Evolutionary conservation across 768 basidiomycete genomes (phyloP).

Genomic region (Podaxis carcinomalis): DNA sequence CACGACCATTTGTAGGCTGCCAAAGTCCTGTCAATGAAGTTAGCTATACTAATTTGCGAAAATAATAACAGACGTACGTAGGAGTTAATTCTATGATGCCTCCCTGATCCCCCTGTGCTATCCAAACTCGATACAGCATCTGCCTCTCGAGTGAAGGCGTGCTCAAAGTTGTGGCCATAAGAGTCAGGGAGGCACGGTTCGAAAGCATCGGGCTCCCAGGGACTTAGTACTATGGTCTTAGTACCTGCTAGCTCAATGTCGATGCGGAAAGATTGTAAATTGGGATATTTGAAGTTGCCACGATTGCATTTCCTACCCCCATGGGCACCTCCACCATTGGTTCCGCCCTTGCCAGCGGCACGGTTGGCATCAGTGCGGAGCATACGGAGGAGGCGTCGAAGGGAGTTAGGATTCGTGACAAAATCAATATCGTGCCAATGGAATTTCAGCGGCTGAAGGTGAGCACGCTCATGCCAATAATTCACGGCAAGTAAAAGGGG

Average conservation of each 20-base stretch:
- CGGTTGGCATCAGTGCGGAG: conserved; percentile 16
- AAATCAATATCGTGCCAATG: conserved; percentile 33
- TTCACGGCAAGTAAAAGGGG: conserved; percentile 11
- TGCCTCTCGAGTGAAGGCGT: conserved; percentile 31
- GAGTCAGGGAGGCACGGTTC: conserved; percentile 24
- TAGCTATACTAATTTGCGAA: background rate
- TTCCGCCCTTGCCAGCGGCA: conserved; percentile 16
- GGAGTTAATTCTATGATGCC: conserved; percentile 50
- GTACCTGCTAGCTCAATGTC: conserved; percentile 53
- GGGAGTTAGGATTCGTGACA: conserved; percentile 54
- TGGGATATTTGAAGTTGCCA: background rate
- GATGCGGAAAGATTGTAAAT: conserved; percentile 43
- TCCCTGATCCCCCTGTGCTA: conserved; percentile 35
- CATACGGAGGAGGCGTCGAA: conserved; percentile 58
- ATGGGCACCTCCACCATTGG: background rate
- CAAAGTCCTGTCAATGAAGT: conserved; percentile 12
- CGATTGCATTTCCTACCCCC: background rate
- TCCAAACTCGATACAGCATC: conserved; percentile 17
- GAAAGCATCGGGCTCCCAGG: conserved; percentile 36
- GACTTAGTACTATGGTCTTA: conserved; percentile 49
- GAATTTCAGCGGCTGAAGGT: conserved; percentile 12
- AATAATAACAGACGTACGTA: conserved; percentile 34
- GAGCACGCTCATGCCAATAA: conserved; percentile 5
- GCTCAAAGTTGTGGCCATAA: conserved; percentile 55
- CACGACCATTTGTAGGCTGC: conserved; percentile 22